These are phyloP conservation scores for Metschnikowia peoriensis DNA, from an alignment of 805 yeast species.

Conservation along the genomic window DNA sequence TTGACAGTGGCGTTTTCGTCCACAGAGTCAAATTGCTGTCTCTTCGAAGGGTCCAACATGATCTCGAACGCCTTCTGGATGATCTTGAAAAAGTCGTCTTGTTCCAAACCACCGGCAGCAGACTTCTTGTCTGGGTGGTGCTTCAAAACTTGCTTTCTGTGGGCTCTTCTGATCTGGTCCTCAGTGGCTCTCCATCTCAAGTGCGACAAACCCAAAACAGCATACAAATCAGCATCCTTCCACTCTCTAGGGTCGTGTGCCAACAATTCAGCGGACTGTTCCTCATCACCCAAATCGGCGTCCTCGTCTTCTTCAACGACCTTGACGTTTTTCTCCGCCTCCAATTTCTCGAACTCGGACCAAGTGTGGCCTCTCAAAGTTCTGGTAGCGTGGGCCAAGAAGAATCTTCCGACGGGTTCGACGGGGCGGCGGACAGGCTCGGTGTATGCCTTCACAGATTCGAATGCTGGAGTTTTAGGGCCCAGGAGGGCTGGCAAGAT, in stretches of 20 bases:
- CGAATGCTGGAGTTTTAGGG: constrained; percentile 46
- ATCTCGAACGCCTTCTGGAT: constrained; percentile 96
- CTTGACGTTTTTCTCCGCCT: constrained; percentile 84
- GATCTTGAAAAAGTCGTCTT: constrained; percentile 96
- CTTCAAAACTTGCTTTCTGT: constrained; percentile 92
- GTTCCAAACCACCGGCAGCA: constrained; percentile 82
- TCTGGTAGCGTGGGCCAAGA: constrained; percentile 95
- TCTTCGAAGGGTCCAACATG: constrained; percentile 78
- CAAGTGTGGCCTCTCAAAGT: constrained; percentile 95
- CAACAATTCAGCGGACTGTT: constrained; percentile 65
- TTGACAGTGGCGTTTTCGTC: constrained; percentile 83
- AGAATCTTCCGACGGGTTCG: constrained; percentile 96
- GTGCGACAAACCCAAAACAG: constrained; percentile 90
- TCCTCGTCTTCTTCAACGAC: constrained; percentile 60
- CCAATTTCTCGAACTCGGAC: constrained; percentile 94
- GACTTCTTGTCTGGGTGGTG: constrained; percentile 99
- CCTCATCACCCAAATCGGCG: constrained; percentile 74
- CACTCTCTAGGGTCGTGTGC: constrained; percentile 96
- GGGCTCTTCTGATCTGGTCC: constrained; percentile 93
- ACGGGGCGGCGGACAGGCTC: constrained; percentile 74
- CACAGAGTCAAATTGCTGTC: constrained; percentile 94
- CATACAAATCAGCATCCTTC: constrained; percentile 95
- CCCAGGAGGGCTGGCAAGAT: constrained; percentile 52
- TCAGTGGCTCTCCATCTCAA: constrained; percentile 89
- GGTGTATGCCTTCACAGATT: constrained; percentile 49